phyloP scores from a whole-genome alignment of 495 filamentous ascomycete genomes.

The Melanomma pulvis-pyrius region DNA sequence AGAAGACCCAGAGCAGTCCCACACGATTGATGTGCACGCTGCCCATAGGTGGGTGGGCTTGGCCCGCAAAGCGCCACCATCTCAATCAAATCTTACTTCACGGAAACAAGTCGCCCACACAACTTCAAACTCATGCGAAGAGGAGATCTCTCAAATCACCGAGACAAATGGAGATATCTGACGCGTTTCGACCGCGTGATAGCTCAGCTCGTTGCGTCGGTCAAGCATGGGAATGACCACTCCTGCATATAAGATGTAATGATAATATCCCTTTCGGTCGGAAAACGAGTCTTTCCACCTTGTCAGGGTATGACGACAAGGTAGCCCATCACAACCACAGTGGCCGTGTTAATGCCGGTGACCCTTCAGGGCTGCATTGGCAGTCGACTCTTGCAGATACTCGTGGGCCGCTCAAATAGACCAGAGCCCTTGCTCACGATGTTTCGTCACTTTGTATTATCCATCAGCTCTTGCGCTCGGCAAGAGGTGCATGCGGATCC shows the following conservation, averaged over 20 bases:
- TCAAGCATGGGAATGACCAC: neutral
- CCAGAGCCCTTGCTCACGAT: constrained; percentile 5
- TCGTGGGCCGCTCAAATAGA: neutral
- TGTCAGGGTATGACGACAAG: constrained; percentile 1
- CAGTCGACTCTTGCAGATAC: neutral
- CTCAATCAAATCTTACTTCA: neutral
- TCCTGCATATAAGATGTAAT: neutral
- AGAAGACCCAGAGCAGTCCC: too few relatives aligned
- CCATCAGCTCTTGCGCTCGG: too few relatives aligned
- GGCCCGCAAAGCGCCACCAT: constrained; percentile 8
- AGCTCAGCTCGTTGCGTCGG: neutral
- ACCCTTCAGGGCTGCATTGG: neutral
- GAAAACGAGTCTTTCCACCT: neutral
- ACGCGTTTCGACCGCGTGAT: constrained; percentile 8
- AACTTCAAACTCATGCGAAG: neutral
- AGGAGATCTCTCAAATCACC: constrained; percentile 1
- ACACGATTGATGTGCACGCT: too few relatives aligned
- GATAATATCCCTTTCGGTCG: constrained; percentile 2
- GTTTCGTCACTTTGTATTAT: constrained; percentile 9
- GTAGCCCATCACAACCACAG: neutral
- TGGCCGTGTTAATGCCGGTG: neutral
- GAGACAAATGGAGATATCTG: constrained; percentile 1
- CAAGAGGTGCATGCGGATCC: neutral
- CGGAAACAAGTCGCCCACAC: neutral
- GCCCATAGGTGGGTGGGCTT: too few relatives aligned